Evolutionary conservation across 2,329 filamentous ascomycete species (phyloP).

Genomic region (Graphium sp.): DNA sequence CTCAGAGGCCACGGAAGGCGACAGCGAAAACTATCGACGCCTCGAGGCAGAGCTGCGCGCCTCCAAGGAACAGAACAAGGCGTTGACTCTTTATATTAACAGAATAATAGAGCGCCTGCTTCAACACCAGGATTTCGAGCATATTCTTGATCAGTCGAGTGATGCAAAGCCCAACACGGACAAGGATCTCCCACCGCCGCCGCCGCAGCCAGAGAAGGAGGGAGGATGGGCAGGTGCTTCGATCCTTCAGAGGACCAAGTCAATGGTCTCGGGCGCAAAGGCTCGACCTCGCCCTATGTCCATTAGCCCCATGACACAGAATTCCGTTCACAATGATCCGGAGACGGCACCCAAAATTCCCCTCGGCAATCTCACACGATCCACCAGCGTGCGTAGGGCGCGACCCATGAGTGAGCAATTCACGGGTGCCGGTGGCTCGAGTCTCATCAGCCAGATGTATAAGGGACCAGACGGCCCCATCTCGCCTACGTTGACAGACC

Average conservation of each 20-base stretch:
- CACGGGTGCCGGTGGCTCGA: conserved; percentile 37
- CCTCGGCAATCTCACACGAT: conserved; percentile 39
- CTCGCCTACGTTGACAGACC: conserved; percentile 39
- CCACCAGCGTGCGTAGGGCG: conserved; percentile 32
- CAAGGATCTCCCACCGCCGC: conserved; percentile 71
- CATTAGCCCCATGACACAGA: conserved; percentile 10
- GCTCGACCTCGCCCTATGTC: conserved; percentile 34
- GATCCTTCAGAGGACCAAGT: conserved; percentile 28
- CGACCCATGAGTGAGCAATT: conserved; percentile 49
- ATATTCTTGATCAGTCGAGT: conserved; percentile 70
- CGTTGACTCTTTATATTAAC: conserved; percentile 93
- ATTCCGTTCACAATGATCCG: conserved; percentile 41
- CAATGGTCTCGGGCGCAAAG: conserved; percentile 29
- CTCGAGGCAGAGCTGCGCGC: conserved; percentile 66
- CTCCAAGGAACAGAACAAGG: conserved; percentile 89
- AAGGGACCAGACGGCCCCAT: conserved; percentile 50
- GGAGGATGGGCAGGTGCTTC: conserved; percentile 2
- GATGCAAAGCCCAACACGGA: conserved; percentile 41
- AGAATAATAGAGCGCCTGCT: conserved; percentile 94
- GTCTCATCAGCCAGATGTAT: conserved; percentile 71
- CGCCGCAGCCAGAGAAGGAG: conserved; percentile 17
- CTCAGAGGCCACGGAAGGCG: conserved; percentile 46
- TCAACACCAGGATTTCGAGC: conserved; percentile 87
- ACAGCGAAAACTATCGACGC: conserved; percentile 43
- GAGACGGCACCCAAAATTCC: conserved; percentile 64